Evolutionary conservation across 2,329 filamentous ascomycete species (phyloP), one percentile per base, ranked within the genome.

Genomic region (Claviceps quebecensis): DNA sequence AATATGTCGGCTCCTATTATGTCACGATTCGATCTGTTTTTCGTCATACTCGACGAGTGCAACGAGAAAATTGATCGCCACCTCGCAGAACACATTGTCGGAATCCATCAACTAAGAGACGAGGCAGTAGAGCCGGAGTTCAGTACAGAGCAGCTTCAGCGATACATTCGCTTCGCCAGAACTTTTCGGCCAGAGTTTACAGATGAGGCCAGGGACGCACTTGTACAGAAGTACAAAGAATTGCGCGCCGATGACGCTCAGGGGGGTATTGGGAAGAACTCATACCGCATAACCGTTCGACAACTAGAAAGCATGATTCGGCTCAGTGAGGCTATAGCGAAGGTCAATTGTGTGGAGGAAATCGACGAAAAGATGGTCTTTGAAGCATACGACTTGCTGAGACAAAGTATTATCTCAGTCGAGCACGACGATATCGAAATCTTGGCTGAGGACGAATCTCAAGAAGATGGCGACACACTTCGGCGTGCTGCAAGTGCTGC

Each of bases 1-100:
- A 97, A 97, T 72, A 96, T 98, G 87, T 91, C 85, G 26, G 93
- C 93, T 1, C 93, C 93, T 53, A 98, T 98, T 72, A 98, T 98
- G 93, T 95, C 88, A 50, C 87, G 93, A 74, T 98, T 98, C 69
- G 93, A 98, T 72, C 76, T 98, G 9, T 98, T 98, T 77, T 98
- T 98, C 64, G 89, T 98, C 50, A 86, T 98, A 26, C 78, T 97
- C 0, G 93, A 98, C 65, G 93, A 98, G 62, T 97, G 91, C 66
- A 95, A 96, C 63, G 91, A 97, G 70, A 72, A 78, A 40, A 82
- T 95, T 37, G 93, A 98, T 65, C 84, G 89, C 52, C 88, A 94
- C 63, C 76, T 98, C 4, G 93, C 93, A 2, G 80, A 91, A 62
- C 93, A 98, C 67, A 98, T 98, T 62, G 91, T 98, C 55, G 83